Evolutionary conservation across 805 yeast genomes (phyloP), one percentile per base, ranked within the genome.

Genomic region (Zygosaccharomyces bailii): DNA sequence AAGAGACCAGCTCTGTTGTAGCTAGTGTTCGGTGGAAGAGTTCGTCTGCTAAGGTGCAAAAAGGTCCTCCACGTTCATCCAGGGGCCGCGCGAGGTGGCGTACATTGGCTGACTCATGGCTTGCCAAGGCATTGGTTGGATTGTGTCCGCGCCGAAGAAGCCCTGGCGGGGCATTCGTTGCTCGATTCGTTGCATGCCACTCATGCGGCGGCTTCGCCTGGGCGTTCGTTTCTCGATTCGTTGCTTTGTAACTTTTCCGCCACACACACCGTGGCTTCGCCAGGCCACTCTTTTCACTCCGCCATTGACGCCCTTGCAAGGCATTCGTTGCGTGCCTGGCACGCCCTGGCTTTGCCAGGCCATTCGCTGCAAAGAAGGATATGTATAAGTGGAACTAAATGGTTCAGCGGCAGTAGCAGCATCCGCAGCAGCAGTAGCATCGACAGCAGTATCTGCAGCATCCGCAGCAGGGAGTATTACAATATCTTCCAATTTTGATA

Each of bases 381-480:
- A n/a, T n/a, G n/a, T n/a, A n/a, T n/a, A n/a, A n/a, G n/a, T n/a
- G n/a, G n/a, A n/a, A n/a, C n/a, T n/a, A n/a, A n/a, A n/a, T n/a
- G n/a, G n/a, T n/a, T n/a, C n/a, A n/a, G n/a, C n/a, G n/a, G n/a
- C n/a, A n/a, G n/a, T n/a, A n/a, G n/a, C n/a, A n/a, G n/a, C n/a
- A n/a, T n/a, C n/a, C n/a, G n/a, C n/a, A n/a, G n/a, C n/a, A n/a
- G n/a, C n/a, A n/a, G n/a, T n/a, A n/a, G n/a, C n/a, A n/a, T n/a
- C n/a, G n/a, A n/a, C n/a, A n/a, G n/a, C n/a, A n/a, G n/a, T n/a
- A n/a, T n/a, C n/a, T n/a, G n/a, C n/a, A n/a, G n/a, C n/a, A n/a
- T n/a, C n/a, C n/a, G n/a, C n/a, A n/a, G n/a, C n/a, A n/a, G 43
- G 43, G 43, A 40, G 31, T 40, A 34, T 40, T 40, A 40, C n/a